Percentiles rank a stretch among this genome's conserved stretches.
Evolutionary conservation across 2,329 filamentous ascomycete genomes (phyloP).

Genomic region (Clarireedia hainanense): DNA sequence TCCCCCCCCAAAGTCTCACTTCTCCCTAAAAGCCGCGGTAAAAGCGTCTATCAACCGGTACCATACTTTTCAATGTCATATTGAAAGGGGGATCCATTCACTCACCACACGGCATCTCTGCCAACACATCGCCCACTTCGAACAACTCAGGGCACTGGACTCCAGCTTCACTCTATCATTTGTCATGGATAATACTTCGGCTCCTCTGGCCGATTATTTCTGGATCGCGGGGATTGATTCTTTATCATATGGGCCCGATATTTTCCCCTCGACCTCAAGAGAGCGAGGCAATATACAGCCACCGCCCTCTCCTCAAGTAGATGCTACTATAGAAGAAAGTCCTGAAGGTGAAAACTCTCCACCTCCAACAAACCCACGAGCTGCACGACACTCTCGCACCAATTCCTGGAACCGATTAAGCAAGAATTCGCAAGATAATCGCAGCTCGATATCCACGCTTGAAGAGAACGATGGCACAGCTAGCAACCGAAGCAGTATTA

Average conservation of each 20-base stretch:
- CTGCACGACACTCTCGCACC: conserved; percentile 52
- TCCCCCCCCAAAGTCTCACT: background rate
- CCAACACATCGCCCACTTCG: background rate
- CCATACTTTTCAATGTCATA: conserved; percentile 6
- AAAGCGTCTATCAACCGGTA: background rate
- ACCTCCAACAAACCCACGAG: conserved; percentile 15
- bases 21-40: conserved; percentile 6
- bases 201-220: conserved; percentile 66
- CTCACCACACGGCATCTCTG: conserved; percentile 3
- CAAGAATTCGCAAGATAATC: conserved; percentile 42
- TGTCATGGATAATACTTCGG: conserved; percentile 39
- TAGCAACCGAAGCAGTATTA: conserved; percentile 60
- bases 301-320: conserved; percentile 34
- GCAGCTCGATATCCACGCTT: conserved; percentile 46
- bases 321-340: conserved; percentile 50
- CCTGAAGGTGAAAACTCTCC: conserved; percentile 42
- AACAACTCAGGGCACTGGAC: background rate
- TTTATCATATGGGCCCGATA: conserved; percentile 53
- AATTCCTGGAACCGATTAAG: conserved; percentile 53
- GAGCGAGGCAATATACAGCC: conserved; percentile 11
- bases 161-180: background rate
- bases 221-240: conserved; percentile 68
- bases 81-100: conserved; percentile 4
- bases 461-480: conserved; percentile 44
- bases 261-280: conserved; percentile 29